These are phyloP conservation scores for Yamadazyma sp. DNA, from an alignment of 1,139 yeast genomes.

Conservation along the genomic window DNA sequence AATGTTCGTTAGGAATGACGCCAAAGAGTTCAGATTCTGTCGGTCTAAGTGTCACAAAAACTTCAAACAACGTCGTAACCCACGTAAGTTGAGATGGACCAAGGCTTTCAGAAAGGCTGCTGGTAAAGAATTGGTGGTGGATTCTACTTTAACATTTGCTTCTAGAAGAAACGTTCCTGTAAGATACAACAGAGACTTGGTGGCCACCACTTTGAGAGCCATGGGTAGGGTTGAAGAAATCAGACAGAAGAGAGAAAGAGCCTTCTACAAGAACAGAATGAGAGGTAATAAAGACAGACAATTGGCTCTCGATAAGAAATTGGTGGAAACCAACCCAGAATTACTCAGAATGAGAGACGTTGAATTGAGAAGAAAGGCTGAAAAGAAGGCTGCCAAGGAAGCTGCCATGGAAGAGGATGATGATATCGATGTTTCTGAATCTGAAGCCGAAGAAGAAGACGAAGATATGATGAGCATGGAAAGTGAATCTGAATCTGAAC, in stretches of 20 bases:
- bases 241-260: conserved; percentile 94
- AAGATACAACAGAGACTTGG: conserved; percentile 94
- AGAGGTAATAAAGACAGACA: conserved; percentile 91
- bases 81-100: conserved; percentile 97
- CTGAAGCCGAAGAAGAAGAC: conserved; percentile 29
- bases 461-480: conserved; percentile 38
- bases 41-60: conserved; percentile 97
- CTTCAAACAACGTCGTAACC: conserved; percentile 97
- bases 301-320: conserved; percentile 80
- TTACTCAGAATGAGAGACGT: conserved; percentile 90
- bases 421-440: conserved; percentile 38
- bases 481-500: conserved; percentile 36
- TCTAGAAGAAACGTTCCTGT: conserved; percentile 98
- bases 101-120: conserved; percentile 99
- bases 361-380: conserved; percentile 80
- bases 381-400: conserved; percentile 63
- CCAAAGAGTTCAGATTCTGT: conserved; percentile 95
- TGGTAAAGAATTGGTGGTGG: conserved; percentile 97
- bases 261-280: conserved; percentile 99
- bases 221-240: conserved; percentile 96
- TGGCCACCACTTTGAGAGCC: conserved; percentile 89
- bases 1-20: conserved; percentile 96
- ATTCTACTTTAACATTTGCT: conserved; percentile 92
- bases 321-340: conserved; percentile 87
- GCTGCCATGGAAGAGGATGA: conserved; percentile 49